Conservation (phyloP, 129 eudicot species). For the Artemisia tridentata region DNA sequence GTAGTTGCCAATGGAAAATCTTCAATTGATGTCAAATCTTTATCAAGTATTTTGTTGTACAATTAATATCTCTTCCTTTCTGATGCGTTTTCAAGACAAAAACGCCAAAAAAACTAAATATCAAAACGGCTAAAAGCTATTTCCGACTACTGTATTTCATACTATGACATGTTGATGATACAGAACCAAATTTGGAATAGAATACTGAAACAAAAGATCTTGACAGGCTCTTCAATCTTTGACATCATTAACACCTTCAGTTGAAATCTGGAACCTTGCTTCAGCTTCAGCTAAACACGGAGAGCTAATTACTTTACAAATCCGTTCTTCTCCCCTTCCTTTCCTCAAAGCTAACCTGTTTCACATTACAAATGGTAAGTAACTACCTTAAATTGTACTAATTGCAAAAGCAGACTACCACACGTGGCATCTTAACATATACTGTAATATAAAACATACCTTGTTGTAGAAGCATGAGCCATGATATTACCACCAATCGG, state of each 20-base stretch:
- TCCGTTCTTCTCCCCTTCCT: constrained; percentile 93
- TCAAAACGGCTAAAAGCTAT: background rate
- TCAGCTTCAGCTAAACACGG: constrained; percentile 97
- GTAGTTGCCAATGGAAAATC: background rate
- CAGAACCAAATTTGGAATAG: background rate
- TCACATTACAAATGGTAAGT: background rate
- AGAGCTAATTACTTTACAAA: constrained; percentile 91
- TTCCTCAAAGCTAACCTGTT: constrained; percentile 79
- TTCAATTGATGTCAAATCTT: background rate
- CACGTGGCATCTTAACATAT: background rate
- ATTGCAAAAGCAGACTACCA: background rate
- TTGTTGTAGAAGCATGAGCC: constrained; percentile 98
- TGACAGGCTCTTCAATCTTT: constrained; percentile 49
- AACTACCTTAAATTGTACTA: background rate
- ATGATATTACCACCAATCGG: constrained; percentile 97
- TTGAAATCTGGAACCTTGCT: constrained; percentile 81
- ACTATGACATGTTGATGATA: background rate
- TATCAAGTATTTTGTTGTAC: constrained; percentile 1
- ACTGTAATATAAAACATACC: constrained; percentile 35
- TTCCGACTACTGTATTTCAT: background rate
- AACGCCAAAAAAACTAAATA: background rate
- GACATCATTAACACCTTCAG: constrained; percentile 88
- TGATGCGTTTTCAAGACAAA: background rate
- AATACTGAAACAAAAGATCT: background rate
- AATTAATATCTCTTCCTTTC: background rate